A percentile compares a stretch with the other conserved stretches of the same genome.
Conservation (phyloP, 129 eudicot species). For the Artemisia tridentata region DNA sequence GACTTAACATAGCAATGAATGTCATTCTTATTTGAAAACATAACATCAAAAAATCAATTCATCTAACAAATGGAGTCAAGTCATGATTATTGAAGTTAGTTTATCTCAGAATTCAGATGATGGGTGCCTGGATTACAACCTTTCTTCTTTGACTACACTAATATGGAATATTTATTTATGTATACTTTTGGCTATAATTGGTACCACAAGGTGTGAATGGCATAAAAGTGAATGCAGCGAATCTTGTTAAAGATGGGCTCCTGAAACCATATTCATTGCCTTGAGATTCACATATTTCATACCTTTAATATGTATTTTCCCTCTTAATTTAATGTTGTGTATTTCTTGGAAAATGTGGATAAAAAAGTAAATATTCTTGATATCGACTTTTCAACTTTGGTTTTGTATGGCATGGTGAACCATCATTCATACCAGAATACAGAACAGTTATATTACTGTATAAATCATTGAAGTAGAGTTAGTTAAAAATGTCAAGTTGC, state of each 20-base stretch:
- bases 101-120: slow-evolving; percentile 19
- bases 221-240: slow-evolving; percentile 31
- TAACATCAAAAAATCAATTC: neutral
- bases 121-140: slow-evolving; percentile 19
- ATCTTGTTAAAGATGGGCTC: slow-evolving; percentile 26
- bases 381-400: neutral
- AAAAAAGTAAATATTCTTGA: neutral
- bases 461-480: too few species aligned
- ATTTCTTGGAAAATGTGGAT: slow-evolving; percentile 19
- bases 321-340: slow-evolving; percentile 5
- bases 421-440: too few species aligned
- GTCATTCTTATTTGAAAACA: neutral
- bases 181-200: slow-evolving; percentile 17
- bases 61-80: neutral
- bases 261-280: slow-evolving; percentile 27
- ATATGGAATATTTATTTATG: slow-evolving; percentile 3
- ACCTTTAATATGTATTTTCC: neutral
- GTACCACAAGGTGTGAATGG: slow-evolving; percentile 23
- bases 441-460: too few species aligned
- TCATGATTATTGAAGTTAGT: slow-evolving; percentile 29
- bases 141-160: slow-evolving; percentile 25
- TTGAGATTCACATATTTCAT: slow-evolving; percentile 31
- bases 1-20: too few species aligned
- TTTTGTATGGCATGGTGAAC: too few species aligned
- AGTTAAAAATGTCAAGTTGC: too few species aligned